These are phyloP conservation scores for Drechslerella dactyloides DNA, from an alignment of 2,329 filamentous ascomycete species.

Conservation along the genomic window DNA sequence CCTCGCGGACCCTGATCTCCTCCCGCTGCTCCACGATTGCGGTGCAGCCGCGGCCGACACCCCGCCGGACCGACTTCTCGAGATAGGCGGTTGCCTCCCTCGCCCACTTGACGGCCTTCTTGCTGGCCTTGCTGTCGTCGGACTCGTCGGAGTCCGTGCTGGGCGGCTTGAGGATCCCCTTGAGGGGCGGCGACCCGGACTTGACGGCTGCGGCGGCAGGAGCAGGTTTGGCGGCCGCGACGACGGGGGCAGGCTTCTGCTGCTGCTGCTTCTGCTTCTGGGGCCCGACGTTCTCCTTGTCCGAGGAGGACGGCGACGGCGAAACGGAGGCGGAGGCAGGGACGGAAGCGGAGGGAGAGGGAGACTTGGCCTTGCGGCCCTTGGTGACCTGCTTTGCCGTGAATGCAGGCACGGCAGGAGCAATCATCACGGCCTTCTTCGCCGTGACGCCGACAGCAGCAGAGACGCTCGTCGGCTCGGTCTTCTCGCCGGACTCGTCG, in stretches of 20 bases:
- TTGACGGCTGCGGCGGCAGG: background rate
- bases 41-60: background rate
- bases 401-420: too few species aligned
- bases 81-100: background rate
- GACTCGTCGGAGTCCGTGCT: background rate
- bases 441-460: too few species aligned
- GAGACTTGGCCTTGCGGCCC: constrained; percentile 4
- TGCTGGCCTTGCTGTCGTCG: background rate
- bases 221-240: background rate
- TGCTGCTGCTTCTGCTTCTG: background rate
- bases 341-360: constrained; percentile 65
- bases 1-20: background rate
- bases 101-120: constrained; percentile 8
- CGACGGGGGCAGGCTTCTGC: background rate
- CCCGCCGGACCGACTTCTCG: too few species aligned
- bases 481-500: too few species aligned
- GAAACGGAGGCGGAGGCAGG: constrained; percentile 71
- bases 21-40: background rate
- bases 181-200: background rate
- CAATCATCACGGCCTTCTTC: too few species aligned
- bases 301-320: constrained; percentile 72
- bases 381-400: too few species aligned
- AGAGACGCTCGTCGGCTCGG: too few species aligned
- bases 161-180: constrained; percentile 3
- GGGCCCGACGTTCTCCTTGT: constrained; percentile 57